Evolutionary conservation across 2,329 filamentous ascomycete genomes (phyloP).

Genomic region (Plenodomus lindquistii): DNA sequence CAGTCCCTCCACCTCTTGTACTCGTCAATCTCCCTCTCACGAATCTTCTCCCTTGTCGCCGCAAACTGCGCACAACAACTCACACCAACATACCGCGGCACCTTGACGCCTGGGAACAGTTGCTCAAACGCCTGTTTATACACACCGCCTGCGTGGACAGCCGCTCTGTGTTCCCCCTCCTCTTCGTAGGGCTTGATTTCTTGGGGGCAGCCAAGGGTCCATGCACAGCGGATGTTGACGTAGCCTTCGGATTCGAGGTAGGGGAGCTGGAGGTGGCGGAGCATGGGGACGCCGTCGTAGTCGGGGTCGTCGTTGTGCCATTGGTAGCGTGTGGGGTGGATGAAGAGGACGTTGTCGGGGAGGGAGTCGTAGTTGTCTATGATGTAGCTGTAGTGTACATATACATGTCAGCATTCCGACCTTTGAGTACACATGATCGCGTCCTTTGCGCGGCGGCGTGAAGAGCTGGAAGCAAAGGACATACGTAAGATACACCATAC

Average conservation of each 20-base stretch:
- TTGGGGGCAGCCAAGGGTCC: slow-evolving; percentile 56
- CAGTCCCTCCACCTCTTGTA: slow-evolving; percentile 55
- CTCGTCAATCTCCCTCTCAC: slow-evolving; percentile 50
- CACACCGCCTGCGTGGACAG: slow-evolving; percentile 54
- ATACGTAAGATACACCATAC: slow-evolving; percentile 55
- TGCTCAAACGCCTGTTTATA: slow-evolving; percentile 55
- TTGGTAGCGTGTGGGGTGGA: slow-evolving; percentile 49
- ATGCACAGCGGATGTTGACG: slow-evolving; percentile 58
- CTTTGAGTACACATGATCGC: neutral
- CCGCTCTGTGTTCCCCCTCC: slow-evolving; percentile 46
- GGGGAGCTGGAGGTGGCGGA: slow-evolving; percentile 53
- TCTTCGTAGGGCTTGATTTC: slow-evolving; percentile 54
- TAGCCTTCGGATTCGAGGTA: slow-evolving; percentile 57
- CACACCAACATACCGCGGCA: slow-evolving; percentile 53
- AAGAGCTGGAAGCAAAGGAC: slow-evolving; percentile 8
- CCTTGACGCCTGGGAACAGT: slow-evolving; percentile 49
- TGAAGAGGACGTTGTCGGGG: slow-evolving; percentile 47
- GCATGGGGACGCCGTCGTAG: slow-evolving; percentile 55
- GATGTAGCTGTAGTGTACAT: slow-evolving; percentile 49
- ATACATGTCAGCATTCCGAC: slow-evolving; percentile 3
- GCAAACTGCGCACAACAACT: slow-evolving; percentile 62
- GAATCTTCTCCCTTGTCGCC: slow-evolving; percentile 53
- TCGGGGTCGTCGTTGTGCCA: slow-evolving; percentile 59
- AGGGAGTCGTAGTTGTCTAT: slow-evolving; percentile 47
- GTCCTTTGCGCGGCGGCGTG: neutral